Conservation (phyloP, 495 filamentous ascomycete genomes). For the Hyaloscypha bicolor region DNA sequence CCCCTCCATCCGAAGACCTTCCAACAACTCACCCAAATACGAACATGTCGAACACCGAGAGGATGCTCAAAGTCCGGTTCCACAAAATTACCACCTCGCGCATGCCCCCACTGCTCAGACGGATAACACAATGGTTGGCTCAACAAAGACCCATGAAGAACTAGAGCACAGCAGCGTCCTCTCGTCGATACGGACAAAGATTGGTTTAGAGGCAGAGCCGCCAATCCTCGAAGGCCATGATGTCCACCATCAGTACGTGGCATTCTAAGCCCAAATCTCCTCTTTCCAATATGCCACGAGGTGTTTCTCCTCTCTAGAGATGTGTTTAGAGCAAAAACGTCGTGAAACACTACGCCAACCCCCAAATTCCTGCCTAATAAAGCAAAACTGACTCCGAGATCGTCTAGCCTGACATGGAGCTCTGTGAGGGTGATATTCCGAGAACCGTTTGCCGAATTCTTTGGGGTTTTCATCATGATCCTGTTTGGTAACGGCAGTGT, state of each 20-base stretch:
- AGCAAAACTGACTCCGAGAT: too few relatives aligned
- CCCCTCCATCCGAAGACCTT: conserved; percentile 14
- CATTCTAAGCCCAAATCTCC: too few relatives aligned
- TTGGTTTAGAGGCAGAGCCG: conserved; percentile 25
- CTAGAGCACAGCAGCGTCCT: conserved; percentile 17
- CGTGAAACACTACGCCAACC: too few relatives aligned
- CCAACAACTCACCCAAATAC: conserved; percentile 4
- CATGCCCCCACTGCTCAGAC: conserved; percentile 5
- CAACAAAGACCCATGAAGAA: conserved; percentile 14
- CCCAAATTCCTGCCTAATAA: too few relatives aligned
- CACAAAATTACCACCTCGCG: not conserved
- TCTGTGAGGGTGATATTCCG: conserved; percentile 45
- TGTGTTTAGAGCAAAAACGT: too few relatives aligned
- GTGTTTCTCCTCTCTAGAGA: too few relatives aligned
- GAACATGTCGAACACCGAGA: conserved; percentile 18
- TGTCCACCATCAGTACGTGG: conserved; percentile 8
- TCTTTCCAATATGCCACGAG: too few relatives aligned
- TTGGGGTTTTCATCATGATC: conserved; percentile 63
- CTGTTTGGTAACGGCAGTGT: conserved; percentile 60
- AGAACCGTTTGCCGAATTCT: conserved; percentile 65
- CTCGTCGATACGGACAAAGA: conserved; percentile 18
- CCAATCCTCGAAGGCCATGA: conserved; percentile 31
- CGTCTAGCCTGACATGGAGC: conserved; percentile 42
- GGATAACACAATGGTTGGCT: conserved; percentile 1
- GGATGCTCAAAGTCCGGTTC: conserved; percentile 13